Conservation (phyloP, 306 rosid genomes). For the Senna tora region DNA sequence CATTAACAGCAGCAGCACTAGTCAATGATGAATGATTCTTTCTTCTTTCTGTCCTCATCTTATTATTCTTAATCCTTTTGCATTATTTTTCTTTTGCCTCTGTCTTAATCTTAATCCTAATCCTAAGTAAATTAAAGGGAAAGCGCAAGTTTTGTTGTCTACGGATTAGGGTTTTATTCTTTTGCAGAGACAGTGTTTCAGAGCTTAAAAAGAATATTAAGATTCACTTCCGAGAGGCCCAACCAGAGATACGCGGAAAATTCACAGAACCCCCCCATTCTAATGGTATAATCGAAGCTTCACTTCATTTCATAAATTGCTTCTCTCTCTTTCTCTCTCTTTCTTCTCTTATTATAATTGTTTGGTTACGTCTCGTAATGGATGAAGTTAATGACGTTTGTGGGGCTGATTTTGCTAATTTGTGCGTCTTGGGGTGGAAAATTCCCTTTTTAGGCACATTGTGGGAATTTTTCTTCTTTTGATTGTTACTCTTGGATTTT, state of each 20-base stretch:
- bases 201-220: constrained; percentile 46
- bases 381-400: constrained; percentile 31
- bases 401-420: constrained; percentile 38
- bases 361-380: constrained; percentile 7
- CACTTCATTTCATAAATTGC: constrained; percentile 41
- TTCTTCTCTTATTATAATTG: constrained; percentile 7
- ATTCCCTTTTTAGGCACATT: constrained; percentile 18
- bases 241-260: constrained; percentile 48
- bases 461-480: constrained; percentile 1
- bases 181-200: constrained; percentile 38
- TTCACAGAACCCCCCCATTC: neutral
- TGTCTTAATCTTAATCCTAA: constrained; percentile 21
- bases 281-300: constrained; percentile 58
- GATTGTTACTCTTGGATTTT: constrained; percentile 22
- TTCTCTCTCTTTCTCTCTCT: constrained; percentile 8
- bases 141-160: constrained; percentile 42
- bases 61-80: constrained; percentile 5
- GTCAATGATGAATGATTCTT: constrained; percentile 25
- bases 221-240: constrained; percentile 45
- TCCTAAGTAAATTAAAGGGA: neutral
- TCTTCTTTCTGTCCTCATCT: constrained; percentile 32
- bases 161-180: constrained; percentile 56
- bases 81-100: neutral
- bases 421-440: constrained; percentile 15
- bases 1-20: constrained; percentile 34